Evolutionary conservation across 192 early-diverging fungal species (phyloP).

Genomic region (Coemansia sp.): DNA sequence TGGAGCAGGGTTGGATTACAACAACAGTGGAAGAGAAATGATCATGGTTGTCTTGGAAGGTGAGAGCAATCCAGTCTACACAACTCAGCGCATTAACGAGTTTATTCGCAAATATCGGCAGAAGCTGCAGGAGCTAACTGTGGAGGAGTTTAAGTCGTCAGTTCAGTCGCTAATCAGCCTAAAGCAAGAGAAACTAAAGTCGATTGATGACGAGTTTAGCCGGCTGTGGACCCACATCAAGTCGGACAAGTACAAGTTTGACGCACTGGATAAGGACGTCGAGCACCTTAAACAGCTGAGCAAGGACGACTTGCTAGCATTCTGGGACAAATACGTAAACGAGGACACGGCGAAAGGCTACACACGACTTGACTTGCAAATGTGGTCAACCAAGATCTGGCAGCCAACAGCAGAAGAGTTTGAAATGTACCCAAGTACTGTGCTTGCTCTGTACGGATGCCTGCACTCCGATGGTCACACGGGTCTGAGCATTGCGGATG

Average conservation of each 20-base stretch:
- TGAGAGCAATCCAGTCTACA: conserved; percentile 74
- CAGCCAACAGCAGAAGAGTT: too few relatives aligned
- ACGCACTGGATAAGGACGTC: conserved; percentile 34
- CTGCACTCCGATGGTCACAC: too few relatives aligned
- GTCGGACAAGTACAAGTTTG: conserved; percentile 75
- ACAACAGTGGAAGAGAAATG: neutral
- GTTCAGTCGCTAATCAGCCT: conserved; percentile 60
- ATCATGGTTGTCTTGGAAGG: conserved; percentile 79
- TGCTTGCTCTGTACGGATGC: too few relatives aligned
- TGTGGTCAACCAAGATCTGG: neutral
- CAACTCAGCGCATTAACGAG: conserved; percentile 75
- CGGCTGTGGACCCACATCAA: conserved; percentile 67
- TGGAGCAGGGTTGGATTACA: neutral
- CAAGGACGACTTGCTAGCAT: conserved; percentile 32
- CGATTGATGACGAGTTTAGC: conserved; percentile 65
- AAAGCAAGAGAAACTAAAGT: conserved; percentile 69
- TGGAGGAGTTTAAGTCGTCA: conserved; percentile 63
- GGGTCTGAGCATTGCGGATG: too few relatives aligned
- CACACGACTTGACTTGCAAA: neutral
- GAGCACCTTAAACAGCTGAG: conserved; percentile 10
- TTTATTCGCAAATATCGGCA: conserved; percentile 69
- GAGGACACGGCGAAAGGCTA: conserved; percentile 18
- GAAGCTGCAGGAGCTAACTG: conserved; percentile 49
- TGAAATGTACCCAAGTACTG: too few relatives aligned
- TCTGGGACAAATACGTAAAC: conserved; percentile 40